These are phyloP conservation scores for Henckelia pumila DNA, from an alignment of 257 asterid species.

Conservation along the genomic window DNA sequence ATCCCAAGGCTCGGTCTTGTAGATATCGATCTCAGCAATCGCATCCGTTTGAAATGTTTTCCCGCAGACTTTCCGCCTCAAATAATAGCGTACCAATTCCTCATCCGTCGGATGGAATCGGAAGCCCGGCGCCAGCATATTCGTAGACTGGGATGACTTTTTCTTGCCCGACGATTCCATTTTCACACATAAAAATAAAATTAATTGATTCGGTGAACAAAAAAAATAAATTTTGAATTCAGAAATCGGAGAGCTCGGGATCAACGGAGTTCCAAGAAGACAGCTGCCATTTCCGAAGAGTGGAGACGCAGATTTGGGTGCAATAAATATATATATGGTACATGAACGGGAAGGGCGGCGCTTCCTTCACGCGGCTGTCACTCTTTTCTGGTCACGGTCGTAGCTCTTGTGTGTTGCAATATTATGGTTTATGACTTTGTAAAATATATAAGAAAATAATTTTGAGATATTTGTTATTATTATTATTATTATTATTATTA, in stretches of 20 bases:
- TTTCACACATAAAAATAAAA: neutral
- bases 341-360: neutral
- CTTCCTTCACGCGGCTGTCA: neutral
- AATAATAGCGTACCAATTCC: conserved; percentile 50
- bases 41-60: conserved; percentile 40
- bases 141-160: neutral
- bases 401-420: too few relatives aligned
- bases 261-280: neutral
- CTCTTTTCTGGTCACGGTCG: too few relatives aligned
- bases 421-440: too few relatives aligned
- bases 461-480: too few relatives aligned
- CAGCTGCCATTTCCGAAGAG: neutral
- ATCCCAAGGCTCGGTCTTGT: conserved; percentile 61
- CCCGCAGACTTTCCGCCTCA: conserved; percentile 39
- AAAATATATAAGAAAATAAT: too few relatives aligned
- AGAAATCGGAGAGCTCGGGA: too few relatives aligned
- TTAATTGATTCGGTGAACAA: too few relatives aligned
- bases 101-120: conserved; percentile 60
- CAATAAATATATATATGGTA: too few relatives aligned
- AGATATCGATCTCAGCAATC: conserved; percentile 50
- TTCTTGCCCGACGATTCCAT: neutral
- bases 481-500: too few relatives aligned
- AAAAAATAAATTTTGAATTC: too few relatives aligned
- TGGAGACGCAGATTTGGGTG: neutral
- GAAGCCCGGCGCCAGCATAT: conserved; percentile 47